These are phyloP conservation scores for Moesziomyces sp. DNA, from an alignment of 1,284 basidiomycete genomes.

Conservation along the genomic window DNA sequence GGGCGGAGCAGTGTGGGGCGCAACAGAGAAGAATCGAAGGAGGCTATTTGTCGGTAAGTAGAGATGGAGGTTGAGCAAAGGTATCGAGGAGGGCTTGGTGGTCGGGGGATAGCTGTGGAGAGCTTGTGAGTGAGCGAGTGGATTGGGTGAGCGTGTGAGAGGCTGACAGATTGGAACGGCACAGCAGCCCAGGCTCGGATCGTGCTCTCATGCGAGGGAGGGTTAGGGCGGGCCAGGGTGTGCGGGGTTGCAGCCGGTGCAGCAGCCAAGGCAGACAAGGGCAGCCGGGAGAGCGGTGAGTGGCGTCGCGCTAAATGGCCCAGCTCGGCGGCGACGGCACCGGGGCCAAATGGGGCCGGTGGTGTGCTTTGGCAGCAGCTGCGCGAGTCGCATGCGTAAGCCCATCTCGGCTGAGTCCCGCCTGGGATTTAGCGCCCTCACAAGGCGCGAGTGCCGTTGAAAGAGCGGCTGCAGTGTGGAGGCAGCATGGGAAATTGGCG, in stretches of 20 bases:
- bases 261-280: too few relatives aligned
- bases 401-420: not conserved
- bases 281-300: too few relatives aligned
- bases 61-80: too few relatives aligned
- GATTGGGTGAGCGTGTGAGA: not conserved
- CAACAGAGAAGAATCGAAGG: too few relatives aligned
- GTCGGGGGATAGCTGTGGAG: too few relatives aligned
- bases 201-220: not conserved
- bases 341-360: slow-evolving; percentile 14
- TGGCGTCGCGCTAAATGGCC: too few relatives aligned
- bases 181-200: not conserved
- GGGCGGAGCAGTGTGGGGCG: too few relatives aligned
- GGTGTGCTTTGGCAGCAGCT: not conserved
- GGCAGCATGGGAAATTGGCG: not conserved
- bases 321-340: not conserved
- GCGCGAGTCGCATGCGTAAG: slow-evolving; percentile 9
- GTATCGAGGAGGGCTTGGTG: too few relatives aligned
- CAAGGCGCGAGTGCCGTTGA: too few relatives aligned
- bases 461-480: not conserved
- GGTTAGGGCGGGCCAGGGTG: not conserved
- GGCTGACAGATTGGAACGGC: not conserved
- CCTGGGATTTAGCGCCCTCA: not conserved
- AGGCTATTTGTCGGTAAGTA: too few relatives aligned
- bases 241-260: too few relatives aligned
- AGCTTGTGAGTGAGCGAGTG: not conserved